These are phyloP conservation scores for Hymenochaete sp. DNA, from an alignment of 1,284 basidiomycete species.

Conservation along the genomic window DNA sequence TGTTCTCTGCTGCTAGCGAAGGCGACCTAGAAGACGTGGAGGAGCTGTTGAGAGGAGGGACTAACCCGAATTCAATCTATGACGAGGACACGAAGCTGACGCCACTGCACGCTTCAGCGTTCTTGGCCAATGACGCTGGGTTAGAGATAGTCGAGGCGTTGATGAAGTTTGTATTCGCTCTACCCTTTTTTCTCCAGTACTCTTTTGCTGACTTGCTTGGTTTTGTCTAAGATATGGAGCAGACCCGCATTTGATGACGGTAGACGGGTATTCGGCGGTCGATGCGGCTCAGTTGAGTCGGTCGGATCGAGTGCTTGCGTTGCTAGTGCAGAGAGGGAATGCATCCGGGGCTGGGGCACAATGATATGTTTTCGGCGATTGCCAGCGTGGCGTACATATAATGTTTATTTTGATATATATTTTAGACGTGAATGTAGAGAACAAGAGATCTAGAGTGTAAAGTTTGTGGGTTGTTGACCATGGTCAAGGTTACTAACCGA, in stretches of 20 bases:
- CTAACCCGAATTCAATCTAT: background rate
- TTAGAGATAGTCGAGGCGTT: background rate
- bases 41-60: background rate
- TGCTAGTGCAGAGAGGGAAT: no score
- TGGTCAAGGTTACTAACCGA: no score
- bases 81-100: background rate
- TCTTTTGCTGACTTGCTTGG: background rate
- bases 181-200: background rate
- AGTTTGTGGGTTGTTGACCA: no score
- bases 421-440: no score
- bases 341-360: no score
- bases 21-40: background rate
- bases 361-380: no score
- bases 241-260: background rate
- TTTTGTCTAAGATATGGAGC: constrained; percentile 1
- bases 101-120: background rate
- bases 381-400: no score
- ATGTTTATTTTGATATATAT: no score
- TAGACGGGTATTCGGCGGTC: background rate
- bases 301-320: no score
- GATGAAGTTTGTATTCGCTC: background rate
- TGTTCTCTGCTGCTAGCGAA: background rate
- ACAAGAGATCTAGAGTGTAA: no score
- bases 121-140: background rate
- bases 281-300: no score